phyloP scores from a whole-genome alignment of 768 basidiomycete genomes.

The Gloeophyllum trabeum region DNA sequence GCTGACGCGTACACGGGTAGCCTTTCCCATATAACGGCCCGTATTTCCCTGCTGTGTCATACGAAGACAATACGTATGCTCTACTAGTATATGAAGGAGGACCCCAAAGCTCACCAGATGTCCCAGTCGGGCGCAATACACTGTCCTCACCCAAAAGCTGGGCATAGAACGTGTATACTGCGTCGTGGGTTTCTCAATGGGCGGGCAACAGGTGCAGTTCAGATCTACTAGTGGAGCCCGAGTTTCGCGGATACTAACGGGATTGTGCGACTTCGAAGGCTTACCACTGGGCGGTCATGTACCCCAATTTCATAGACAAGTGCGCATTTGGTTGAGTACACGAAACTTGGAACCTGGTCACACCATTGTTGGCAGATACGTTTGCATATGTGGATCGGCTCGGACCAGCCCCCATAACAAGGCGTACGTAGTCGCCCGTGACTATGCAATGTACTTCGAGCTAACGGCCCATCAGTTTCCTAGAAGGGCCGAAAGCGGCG shows the following conservation, averaged over 20 bases:
- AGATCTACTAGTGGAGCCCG: no score
- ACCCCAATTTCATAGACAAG: conserved; percentile 36
- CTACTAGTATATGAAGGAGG: no score
- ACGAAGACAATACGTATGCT: conserved; percentile 17
- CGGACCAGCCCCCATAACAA: conserved; percentile 38
- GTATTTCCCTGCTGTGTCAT: conserved; percentile 18
- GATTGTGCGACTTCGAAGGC: conserved; percentile 18
- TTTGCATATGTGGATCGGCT: conserved; percentile 35
- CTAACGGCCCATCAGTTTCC: conserved; percentile 9
- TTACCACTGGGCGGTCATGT: conserved; percentile 38
- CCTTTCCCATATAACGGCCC: conserved; percentile 20
- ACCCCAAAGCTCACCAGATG: no score
- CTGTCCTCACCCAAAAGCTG: conserved; percentile 13
- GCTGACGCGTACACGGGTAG: conserved; percentile 7
- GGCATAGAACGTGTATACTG: conserved; percentile 12
- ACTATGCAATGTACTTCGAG: no score
- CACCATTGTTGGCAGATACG: conserved; percentile 21
- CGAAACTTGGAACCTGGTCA: background rate
- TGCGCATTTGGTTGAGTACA: no score
- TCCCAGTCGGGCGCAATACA: conserved; percentile 15
- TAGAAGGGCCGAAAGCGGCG: conserved; percentile 13
- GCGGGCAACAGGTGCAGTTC: conserved; percentile 19
- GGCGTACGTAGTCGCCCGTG: conserved; percentile 12
- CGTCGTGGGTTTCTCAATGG: conserved; percentile 18
- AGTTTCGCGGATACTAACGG: conserved; percentile 1